Base-by-base conservation (phyloP, 2,329 filamentous ascomycete species). In the Aspergillus sp. region DNA sequence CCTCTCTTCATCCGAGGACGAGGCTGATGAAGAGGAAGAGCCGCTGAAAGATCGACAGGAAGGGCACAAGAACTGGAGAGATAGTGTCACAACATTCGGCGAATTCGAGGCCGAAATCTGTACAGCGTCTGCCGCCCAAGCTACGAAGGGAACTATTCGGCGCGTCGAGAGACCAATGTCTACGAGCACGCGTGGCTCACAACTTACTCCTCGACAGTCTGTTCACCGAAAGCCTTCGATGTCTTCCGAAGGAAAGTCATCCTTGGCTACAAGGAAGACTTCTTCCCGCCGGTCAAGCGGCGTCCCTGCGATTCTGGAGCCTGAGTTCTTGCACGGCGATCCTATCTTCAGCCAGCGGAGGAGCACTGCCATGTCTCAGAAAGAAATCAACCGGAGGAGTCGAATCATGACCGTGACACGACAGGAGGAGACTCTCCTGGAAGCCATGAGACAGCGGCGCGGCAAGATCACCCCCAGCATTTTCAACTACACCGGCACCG, bases 391-490 rank as follows among this genome's bases (percentile, higher is more conserved):
- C 53, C 64, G 73, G 47, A 69, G 75, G 55, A 77, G 76, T 54
- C 72, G 75, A 40, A 65, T 80, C 17, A 80, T 82, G 66, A 74
- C 77, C 13, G 79, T 82, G 21, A 82, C 79, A 0, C 69, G 76
- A 50, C 78, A 81, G 61, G 79, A 82, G 64, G 77, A 81, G 55
- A 70, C 75, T 38, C 68, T 81, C 1, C 65, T 82, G 3, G 78
- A 78, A 58, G 76, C 78, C 2, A 75, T 82, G 65, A 71, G 79
- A 49, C 66, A 72, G 47, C 78, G 78, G 45, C 71, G 76, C 56
- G 76, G 77, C 46, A 73, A 70, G 36, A 74, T 80, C 60, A 73
- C 74, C 3, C 71, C 76, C 17, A 72, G 71, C 55, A 67, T 77
- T 21, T 70, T 68, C 56, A 58, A 68, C 9, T 63, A 64, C 47